Evolutionary conservation across 352 stramenopile species (phyloP).

Genomic region (Pythium aristosporum): DNA sequence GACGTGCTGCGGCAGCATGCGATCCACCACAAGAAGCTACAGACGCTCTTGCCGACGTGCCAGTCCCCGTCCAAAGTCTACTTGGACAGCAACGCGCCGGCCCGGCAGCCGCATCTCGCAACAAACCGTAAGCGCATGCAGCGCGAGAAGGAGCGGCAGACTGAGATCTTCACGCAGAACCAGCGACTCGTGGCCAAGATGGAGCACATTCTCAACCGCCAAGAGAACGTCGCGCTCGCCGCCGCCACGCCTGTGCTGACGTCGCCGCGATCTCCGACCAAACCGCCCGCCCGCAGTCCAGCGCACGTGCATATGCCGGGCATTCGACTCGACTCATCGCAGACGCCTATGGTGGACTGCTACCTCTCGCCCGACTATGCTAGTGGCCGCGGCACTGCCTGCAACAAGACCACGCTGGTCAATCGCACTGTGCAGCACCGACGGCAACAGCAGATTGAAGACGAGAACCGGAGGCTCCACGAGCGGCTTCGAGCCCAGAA

Average conservation of each 20-base stretch:
- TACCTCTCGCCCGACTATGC: slow-evolving; percentile 67
- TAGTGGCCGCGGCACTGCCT: slow-evolving; percentile 60
- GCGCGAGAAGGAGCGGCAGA: slow-evolving; percentile 56
- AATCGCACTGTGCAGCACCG: slow-evolving; percentile 57
- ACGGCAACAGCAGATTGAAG: slow-evolving; percentile 49
- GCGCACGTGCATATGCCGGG: slow-evolving; percentile 66
- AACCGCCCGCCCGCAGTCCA: slow-evolving; percentile 37
- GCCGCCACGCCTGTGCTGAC: slow-evolving; percentile 24
- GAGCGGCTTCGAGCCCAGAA: slow-evolving; percentile 55
- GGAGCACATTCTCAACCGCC: slow-evolving; percentile 63
- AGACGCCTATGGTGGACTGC: slow-evolving; percentile 75
- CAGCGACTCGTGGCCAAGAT: slow-evolving; percentile 70
- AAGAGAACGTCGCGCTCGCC: slow-evolving; percentile 59
- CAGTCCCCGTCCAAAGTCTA: slow-evolving; percentile 57
- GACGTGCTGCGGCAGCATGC: slow-evolving; percentile 60
- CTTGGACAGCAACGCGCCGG: slow-evolving; percentile 59
- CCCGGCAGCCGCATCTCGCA: slow-evolving; percentile 39
- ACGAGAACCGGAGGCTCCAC: slow-evolving; percentile 66
- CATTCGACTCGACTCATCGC: slow-evolving; percentile 60
- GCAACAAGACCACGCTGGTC: slow-evolving; percentile 63
- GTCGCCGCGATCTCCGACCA: slow-evolving; percentile 17
- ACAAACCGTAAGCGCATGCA: slow-evolving; percentile 65
- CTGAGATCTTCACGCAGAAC: slow-evolving; percentile 67
- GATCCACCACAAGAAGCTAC: slow-evolving; percentile 65
- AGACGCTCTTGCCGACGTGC: slow-evolving; percentile 56